Base-by-base conservation (phyloP, 257 asterid genomes). In the Lavandula angustifolia region DNA sequence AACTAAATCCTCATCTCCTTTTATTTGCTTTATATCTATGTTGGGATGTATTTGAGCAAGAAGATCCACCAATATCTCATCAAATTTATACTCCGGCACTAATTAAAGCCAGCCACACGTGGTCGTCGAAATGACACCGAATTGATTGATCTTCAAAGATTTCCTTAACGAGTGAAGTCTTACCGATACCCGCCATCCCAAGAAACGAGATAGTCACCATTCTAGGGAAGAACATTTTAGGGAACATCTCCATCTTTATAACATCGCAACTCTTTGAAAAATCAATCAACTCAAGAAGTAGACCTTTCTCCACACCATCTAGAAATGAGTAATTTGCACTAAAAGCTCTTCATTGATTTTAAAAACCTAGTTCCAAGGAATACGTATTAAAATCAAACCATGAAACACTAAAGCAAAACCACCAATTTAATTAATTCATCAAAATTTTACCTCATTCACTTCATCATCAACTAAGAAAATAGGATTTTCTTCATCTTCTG, bases 171-270 rank as follows among this genome's bases (percentile, higher is more conserved):
- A 64, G 6, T 3, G 51, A 18, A 51, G 49, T 31, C 68, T 48
- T 48, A 49, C 68, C 68, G 1, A 63, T 63, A 3, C 68, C 49
- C 0, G 68, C 61, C 61, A 51, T 51, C 3, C 70, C 60, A 4
- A 35, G 2, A 1, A 64, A 31, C 1, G 69, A 10, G 0, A 64
- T 16, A 9, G 27, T 10, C 7, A 7, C 0, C 55, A 37, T 14
- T 34, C 3, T 32, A 6, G 50, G 0, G 4, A 57, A 57, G 13
- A 37, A 57, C 13, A 12, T 57, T 1, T 17, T 7, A 0, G 49
- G 63, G 2, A 16, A 6, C 4, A 57, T 37, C 9, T 2, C 9
- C 63, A 14, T 57, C 63, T 57, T 57, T 2, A 57, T 16, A 16
- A 0, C 2, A 16, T 37, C 11, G 2, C 37, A 7, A 0, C 2